Conservation (phyloP, 2,329 filamentous ascomycete species). For the Penicillium digitatum region DNA sequence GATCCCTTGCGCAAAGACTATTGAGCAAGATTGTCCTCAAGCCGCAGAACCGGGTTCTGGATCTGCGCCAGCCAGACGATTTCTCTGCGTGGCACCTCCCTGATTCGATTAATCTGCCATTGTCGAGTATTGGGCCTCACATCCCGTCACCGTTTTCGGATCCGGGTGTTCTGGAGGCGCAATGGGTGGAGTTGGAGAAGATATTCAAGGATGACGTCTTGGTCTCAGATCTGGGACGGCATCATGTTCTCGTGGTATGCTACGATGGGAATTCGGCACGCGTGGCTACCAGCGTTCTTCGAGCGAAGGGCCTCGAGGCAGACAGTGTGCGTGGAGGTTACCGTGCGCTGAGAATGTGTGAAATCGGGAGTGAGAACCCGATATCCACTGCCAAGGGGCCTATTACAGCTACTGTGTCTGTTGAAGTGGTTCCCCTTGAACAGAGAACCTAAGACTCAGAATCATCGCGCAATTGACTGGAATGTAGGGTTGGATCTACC, state of each 20-base stretch:
- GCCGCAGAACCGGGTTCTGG: constrained; percentile 40
- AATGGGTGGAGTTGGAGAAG: constrained; percentile 50
- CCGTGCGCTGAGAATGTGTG: constrained; percentile 27
- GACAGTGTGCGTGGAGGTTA: constrained; percentile 48
- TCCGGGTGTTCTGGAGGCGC: constrained; percentile 39
- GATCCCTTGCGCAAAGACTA: constrained; percentile 17
- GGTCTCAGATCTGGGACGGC: constrained; percentile 24
- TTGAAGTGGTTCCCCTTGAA: constrained; percentile 20
- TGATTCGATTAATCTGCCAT: constrained; percentile 45
- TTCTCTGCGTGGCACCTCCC: constrained; percentile 46
- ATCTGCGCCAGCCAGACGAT: constrained; percentile 44
- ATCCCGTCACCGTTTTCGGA: constrained; percentile 48
- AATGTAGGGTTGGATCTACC: constrained; percentile 18
- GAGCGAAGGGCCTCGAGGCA: constrained; percentile 49
- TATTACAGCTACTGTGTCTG: constrained; percentile 15
- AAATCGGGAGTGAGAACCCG: constrained; percentile 21
- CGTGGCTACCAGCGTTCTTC: constrained; percentile 52
- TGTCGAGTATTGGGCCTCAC: constrained; percentile 34
- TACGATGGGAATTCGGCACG: constrained; percentile 55
- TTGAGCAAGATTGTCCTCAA: constrained; percentile 25
- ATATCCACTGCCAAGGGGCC: constrained; percentile 4
- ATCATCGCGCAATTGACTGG: background rate
- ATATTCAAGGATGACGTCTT: constrained; percentile 35
- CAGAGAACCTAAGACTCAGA: background rate
- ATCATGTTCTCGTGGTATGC: constrained; percentile 48